These are phyloP conservation scores for Aureobasidium lini DNA, from an alignment of 2,329 filamentous ascomycete species.

Conservation along the genomic window DNA sequence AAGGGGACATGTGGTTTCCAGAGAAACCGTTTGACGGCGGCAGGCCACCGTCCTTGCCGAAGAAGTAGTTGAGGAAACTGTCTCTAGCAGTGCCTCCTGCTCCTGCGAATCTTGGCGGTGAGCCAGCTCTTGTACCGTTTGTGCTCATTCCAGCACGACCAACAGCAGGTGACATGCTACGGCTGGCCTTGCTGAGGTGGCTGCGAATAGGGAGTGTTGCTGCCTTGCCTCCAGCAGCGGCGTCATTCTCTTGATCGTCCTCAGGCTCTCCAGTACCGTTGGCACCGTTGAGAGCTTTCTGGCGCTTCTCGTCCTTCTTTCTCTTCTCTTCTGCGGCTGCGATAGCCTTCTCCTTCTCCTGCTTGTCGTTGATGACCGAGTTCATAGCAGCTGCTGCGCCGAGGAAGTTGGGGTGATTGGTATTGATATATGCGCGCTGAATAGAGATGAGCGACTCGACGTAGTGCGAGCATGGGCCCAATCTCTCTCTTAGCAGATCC, in stretches of 20 bases:
- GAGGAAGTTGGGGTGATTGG: constrained; percentile 97
- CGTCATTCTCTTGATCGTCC: constrained; percentile 47
- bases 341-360: constrained; percentile 83
- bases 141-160: constrained; percentile 38
- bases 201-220: constrained; percentile 52
- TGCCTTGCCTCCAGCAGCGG: constrained; percentile 45
- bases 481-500: constrained; percentile 81
- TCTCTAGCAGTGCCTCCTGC: constrained; percentile 63
- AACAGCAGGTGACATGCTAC: constrained; percentile 78
- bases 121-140: constrained; percentile 57
- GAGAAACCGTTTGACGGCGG: constrained; percentile 22
- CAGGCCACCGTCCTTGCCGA: constrained; percentile 78
- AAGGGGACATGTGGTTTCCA: constrained; percentile 19
- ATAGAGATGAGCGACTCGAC: constrained; percentile 97
- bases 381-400: constrained; percentile 96
- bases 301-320: constrained; percentile 71
- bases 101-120: constrained; percentile 53
- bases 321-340: constrained; percentile 76
- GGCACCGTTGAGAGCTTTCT: constrained; percentile 71
- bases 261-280: constrained; percentile 66
- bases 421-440: constrained; percentile 97
- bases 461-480: constrained; percentile 82
- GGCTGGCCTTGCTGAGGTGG: constrained; percentile 51
- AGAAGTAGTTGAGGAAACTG: constrained; percentile 97
- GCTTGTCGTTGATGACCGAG: constrained; percentile 87